Evolutionary conservation across 163 green algal species (phyloP), one percentile per base, ranked within the genome.

Genomic region (Chloroidium sp.): DNA sequence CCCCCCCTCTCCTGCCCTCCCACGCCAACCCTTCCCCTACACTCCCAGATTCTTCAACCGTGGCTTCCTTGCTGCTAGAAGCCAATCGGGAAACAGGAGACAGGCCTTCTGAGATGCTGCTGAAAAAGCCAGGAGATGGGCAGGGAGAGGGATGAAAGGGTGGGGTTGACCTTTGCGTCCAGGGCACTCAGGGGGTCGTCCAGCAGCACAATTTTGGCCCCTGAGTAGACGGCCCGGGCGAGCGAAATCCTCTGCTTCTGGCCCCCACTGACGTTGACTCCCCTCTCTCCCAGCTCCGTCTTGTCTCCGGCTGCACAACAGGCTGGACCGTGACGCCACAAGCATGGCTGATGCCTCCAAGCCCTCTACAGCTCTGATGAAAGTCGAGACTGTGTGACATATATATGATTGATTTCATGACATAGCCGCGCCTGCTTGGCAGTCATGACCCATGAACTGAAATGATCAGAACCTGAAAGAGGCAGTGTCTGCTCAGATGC

Each of bases 101-200:
- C 36, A 36, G 36, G 36, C 36, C 36, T 36, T 36, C 36, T 36
- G 36, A 36, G 36, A 36, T 36, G 36, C 36, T 36, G 36, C 36
- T 36, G 36, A 36, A 36, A 36, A 36, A 36, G 36, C 36, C 36
- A 36, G 36, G 36, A 36, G 36, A 36, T 36, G 36, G 36, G 36
- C 36, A 36, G 36, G 36, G 36, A 36, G 36, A 36, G 36, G 36
- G 36, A 36, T 36, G 36, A 36, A 72, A 72, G 67, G 10, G 6
- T 10, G 67, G 10, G 6, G 67, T 72, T 6, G 8, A 85, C 81
- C 81, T 82, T 85, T 2, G 91, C 88, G 75, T 97, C 93, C 77
- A 97, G 81, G 0, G 92, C 93, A 3, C 84, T 92, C 13, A 97
- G 86, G 0, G 93, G 92, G 79, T 96, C 93, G 76, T 96, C 93